Percentiles rank a stretch among this genome's conserved stretches.
Evolutionary conservation across 306 rosid species (phyloP).

Genomic region (Castanea crenata): DNA sequence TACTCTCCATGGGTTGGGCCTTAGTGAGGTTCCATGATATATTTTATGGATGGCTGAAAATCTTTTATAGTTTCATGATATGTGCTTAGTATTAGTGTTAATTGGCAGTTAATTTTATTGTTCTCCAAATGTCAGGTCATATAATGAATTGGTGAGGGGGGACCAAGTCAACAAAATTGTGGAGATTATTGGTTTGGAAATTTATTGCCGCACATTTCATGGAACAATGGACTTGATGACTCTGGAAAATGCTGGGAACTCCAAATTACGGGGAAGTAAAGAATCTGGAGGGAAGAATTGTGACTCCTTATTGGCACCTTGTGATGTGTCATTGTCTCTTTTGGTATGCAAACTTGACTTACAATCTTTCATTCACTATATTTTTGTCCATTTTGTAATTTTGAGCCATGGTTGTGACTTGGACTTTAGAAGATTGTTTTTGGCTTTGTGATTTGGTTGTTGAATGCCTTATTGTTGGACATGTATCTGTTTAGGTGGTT

Average conservation of each 20-base stretch:
- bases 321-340: conserved; percentile 69
- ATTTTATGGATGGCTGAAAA: background rate
- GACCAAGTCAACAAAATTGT: conserved; percentile 68
- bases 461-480: background rate
- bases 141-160: conserved; percentile 51
- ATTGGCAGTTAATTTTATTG: conserved; percentile 20
- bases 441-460: background rate
- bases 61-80: background rate
- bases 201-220: conserved; percentile 61
- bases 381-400: conserved; percentile 11
- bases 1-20: too few species aligned
- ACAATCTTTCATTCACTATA: background rate
- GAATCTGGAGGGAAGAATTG: conserved; percentile 33
- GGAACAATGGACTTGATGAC: conserved; percentile 41
- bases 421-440: background rate
- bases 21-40: too few species aligned
- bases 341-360: conserved; percentile 48
- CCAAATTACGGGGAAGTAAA: conserved; percentile 20
- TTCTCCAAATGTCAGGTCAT: conserved; percentile 47
- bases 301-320: conserved; percentile 74
- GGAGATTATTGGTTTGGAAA: conserved; percentile 71
- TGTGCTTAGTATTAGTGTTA: conserved; percentile 3
- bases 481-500: background rate
- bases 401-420: background rate
- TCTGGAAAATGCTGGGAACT: conserved; percentile 36